Evolutionary conservation across 192 early-diverging fungal genomes (phyloP), one percentile per base, ranked within the genome.

Genomic region (Rhizophagus clarus): DNA sequence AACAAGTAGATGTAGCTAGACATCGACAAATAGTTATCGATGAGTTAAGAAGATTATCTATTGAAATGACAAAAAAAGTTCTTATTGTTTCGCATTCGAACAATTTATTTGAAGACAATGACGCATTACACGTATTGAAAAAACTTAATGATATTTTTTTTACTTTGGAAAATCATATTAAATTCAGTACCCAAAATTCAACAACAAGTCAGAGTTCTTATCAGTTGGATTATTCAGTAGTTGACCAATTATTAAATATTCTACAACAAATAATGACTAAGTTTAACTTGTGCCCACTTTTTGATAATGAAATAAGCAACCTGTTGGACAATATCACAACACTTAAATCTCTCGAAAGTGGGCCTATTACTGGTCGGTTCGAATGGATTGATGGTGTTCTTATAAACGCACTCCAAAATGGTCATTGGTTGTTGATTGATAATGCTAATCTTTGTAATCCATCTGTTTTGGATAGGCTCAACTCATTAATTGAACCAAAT

Each of bases 371-470:
- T 45, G 97, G 97, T 20, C 88, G 90, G 22, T 99, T 99, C 81
- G 98, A 99, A 82, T 99, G 98, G 98, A 93, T 97, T 67, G 98
- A 99, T 84, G 96, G 97, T 51, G 90, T 94, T 5, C 87, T 99
- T 7, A 93, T 99, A 34, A 90, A 94, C 40, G 96, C 98, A 5
- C 74, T 99, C 17, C 91, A 96, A 74, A 87, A 94, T 67, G 98
- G 97, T 1, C 88, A 95, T 76, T 99, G 98, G 98, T 85, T 98
- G 29, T 82, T 98, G 37, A 90, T 99, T 47, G 98, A 99, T 82
- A 97, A 97, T 79, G 97, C 96, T 45, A 99, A 99, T 78, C 83
- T 98, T 63, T 98, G 98, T 80, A 95, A 94, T 77, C 92, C 98
- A 3, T 94, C 95, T 22, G 96, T 99, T 42, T 88, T 99, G 64